phyloP scores from a whole-genome alignment of 352 stramenopile genomes.

The Phytophthora fragariaefolia region DNA sequence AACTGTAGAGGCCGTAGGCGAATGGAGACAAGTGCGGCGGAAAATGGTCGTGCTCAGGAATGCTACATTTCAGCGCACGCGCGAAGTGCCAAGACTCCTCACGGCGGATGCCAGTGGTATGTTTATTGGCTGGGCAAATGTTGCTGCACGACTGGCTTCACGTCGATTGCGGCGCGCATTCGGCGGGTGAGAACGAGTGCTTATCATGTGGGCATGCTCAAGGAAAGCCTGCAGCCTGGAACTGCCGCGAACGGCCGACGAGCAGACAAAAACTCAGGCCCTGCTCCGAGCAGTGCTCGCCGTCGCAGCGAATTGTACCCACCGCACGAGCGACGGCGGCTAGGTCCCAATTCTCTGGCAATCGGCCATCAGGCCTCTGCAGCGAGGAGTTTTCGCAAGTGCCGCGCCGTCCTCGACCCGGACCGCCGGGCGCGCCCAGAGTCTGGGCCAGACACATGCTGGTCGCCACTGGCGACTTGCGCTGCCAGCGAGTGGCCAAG shows the following conservation, averaged over 20 bases:
- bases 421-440: no score
- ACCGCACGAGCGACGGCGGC: no score
- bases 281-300: neutral
- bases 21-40: neutral
- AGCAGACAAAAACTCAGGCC: neutral
- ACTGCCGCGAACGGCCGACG: neutral
- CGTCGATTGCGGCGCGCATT: neutral
- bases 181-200: neutral
- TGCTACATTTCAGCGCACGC: neutral
- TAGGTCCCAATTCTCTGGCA: no score
- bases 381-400: constrained; percentile 15
- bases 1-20: no score
- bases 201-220: no score
- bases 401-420: constrained; percentile 1
- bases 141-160: neutral
- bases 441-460: no score
- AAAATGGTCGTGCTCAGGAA: neutral
- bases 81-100: neutral
- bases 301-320: neutral
- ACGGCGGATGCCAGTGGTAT: neutral
- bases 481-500: no score
- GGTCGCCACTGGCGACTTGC: no score
- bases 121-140: neutral
- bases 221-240: neutral
- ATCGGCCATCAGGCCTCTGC: neutral